A percentile compares a stretch with the other conserved stretches of the same genome.
phyloP scores from a whole-genome alignment of 2,329 filamentous ascomycete genomes.

The Colletotrichum tropicale region DNA sequence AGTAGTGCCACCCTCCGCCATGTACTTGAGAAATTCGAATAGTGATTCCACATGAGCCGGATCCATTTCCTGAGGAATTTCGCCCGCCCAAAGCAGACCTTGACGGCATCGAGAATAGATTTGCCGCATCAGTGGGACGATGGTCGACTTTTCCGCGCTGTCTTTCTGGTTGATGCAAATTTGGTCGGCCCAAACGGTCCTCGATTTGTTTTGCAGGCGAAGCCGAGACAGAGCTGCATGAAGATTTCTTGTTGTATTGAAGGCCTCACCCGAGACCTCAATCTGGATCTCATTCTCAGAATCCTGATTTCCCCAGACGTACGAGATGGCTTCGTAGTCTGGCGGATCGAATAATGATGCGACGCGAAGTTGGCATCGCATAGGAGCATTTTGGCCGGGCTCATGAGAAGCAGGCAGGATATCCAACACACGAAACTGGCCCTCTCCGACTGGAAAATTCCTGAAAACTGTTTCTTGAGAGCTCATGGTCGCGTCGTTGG shows the following conservation, averaged over 20 bases:
- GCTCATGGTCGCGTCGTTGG: too few species aligned
- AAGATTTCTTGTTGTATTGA: rapidly evolving
- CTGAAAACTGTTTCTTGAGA: rapidly evolving
- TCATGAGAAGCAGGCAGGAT: rapidly evolving
- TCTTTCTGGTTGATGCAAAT: background rate
- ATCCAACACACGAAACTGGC: rapidly evolving
- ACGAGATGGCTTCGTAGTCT: background rate
- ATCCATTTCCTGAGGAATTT: background rate
- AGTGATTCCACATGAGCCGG: background rate
- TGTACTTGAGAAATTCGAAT: background rate
- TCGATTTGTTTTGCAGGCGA: rapidly evolving
- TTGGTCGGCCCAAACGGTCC: background rate
- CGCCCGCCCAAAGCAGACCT: background rate
- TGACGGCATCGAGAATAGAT: background rate
- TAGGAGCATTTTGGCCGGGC: rapidly evolving
- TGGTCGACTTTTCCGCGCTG: background rate
- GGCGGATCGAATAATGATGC: background rate
- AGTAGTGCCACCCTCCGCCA: background rate
- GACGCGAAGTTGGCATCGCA: background rate
- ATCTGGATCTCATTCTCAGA: background rate
- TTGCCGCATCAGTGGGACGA: background rate
- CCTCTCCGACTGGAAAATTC: rapidly evolving
- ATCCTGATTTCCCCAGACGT: background rate
- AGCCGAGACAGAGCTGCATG: background rate
- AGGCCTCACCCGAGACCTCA: background rate